A percentile compares a stretch with the other conserved stretches of the same genome.
Conservation (phyloP, 306 rosid species). For the Inga oerstediana region DNA sequence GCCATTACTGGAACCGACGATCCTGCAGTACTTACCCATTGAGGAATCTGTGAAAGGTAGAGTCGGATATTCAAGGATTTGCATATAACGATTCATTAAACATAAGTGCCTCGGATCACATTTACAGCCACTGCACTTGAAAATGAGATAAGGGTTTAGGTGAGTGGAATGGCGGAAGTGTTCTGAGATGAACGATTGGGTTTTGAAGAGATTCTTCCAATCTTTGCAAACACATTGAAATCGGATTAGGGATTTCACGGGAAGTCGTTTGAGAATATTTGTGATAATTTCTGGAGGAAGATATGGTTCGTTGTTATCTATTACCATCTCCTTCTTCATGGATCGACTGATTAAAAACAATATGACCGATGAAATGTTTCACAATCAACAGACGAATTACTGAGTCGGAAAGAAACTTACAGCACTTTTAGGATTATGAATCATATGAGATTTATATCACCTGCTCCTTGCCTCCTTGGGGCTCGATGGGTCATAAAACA, state of each 20-base stretch:
- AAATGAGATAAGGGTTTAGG: neutral
- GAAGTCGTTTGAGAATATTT: neutral
- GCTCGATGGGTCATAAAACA: too few relatives aligned
- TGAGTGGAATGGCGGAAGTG: neutral
- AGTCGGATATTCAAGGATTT: neutral
- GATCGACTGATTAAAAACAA: too few relatives aligned
- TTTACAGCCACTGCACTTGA: too few relatives aligned
- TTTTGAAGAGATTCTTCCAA: neutral
- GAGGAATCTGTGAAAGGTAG: too few relatives aligned
- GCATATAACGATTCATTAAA: neutral
- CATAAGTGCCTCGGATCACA: neutral
- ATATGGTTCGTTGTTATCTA: neutral
- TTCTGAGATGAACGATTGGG: neutral
- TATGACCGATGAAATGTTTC: too few relatives aligned
- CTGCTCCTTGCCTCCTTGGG: too few relatives aligned
- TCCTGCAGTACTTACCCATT: rapidly evolving
- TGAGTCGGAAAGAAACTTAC: too few relatives aligned
- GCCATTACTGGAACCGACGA: neutral
- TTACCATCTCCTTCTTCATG: neutral
- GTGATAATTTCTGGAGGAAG: neutral
- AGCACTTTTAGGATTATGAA: too few relatives aligned
- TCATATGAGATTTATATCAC: too few relatives aligned
- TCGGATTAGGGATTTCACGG: neutral
- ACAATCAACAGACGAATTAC: too few relatives aligned
- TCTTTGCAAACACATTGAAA: neutral